A percentile compares a stretch with the other conserved stretches of the same genome.
These are phyloP conservation scores for Russula sp. DNA, from an alignment of 768 basidiomycete species.

Conservation along the genomic window DNA sequence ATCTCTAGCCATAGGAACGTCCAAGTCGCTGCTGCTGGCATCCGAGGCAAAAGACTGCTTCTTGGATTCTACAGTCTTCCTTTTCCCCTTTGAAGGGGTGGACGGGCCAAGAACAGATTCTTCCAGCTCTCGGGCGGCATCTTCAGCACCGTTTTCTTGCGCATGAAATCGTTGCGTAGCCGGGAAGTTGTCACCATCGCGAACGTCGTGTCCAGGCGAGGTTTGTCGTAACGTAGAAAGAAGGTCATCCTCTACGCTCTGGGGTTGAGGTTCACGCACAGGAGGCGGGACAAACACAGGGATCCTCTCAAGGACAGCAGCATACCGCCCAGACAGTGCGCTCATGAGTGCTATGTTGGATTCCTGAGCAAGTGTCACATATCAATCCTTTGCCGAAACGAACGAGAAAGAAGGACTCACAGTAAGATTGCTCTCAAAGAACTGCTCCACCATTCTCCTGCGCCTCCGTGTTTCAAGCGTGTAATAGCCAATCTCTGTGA, in stretches of 20 bases:
- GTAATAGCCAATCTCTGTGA: slow-evolving; percentile 61
- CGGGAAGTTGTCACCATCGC: slow-evolving; percentile 24
- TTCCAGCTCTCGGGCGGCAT: slow-evolving; percentile 53
- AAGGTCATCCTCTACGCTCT: slow-evolving; percentile 32
- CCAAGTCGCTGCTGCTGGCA: slow-evolving; percentile 48
- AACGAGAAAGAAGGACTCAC: slow-evolving; percentile 36
- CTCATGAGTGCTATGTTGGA: slow-evolving; percentile 60
- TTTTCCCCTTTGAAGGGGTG: slow-evolving; percentile 34
- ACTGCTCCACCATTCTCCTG: slow-evolving; percentile 64
- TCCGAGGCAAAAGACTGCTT: slow-evolving; percentile 46
- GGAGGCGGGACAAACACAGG: slow-evolving; percentile 37
- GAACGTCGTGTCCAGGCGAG: slow-evolving; percentile 32
- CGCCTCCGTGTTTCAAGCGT: slow-evolving; percentile 66
- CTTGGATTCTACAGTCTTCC: slow-evolving; percentile 48
- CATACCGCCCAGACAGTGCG: slow-evolving; percentile 54
- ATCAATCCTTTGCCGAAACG: not conserved
- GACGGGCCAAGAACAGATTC: slow-evolving; percentile 43
- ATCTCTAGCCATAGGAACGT: slow-evolving; percentile 37
- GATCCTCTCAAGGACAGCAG: slow-evolving; percentile 41
- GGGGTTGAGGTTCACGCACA: slow-evolving; percentile 28
- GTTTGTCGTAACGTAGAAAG: slow-evolving; percentile 31
- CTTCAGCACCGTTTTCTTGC: slow-evolving; percentile 39
- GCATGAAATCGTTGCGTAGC: slow-evolving; percentile 20
- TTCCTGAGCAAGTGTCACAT: slow-evolving; percentile 41
- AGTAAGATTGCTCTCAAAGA: slow-evolving; percentile 61